Percentiles rank a stretch among this genome's conserved stretches.
These are phyloP conservation scores for Pyrenophora tritici-repentis DNA, from an alignment of 2,329 filamentous ascomycete genomes.

Conservation along the genomic window DNA sequence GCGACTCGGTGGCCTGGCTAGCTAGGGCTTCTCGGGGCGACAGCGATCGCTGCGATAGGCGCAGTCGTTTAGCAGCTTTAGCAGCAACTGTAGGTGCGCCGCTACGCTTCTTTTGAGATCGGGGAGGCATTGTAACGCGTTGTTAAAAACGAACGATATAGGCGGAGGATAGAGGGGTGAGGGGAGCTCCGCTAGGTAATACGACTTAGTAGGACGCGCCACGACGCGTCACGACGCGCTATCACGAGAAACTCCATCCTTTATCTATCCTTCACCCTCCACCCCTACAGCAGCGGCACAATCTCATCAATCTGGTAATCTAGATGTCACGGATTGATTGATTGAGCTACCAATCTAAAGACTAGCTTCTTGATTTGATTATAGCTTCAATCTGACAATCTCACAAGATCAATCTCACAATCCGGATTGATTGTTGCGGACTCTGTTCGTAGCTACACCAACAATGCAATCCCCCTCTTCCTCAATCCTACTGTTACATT, in stretches of 20 bases:
- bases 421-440: conserved; percentile 1
- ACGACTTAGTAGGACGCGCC: not conserved
- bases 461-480: too few species aligned
- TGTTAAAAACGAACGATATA: not conserved
- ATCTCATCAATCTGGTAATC: conserved; percentile 2
- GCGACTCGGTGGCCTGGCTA: conserved; percentile 1
- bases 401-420: conserved; percentile 2
- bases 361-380: not conserved
- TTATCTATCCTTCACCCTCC: conserved; percentile 1
- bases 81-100: not conserved
- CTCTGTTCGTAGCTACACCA: too few species aligned
- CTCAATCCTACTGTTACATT: too few species aligned
- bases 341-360: conserved; percentile 2
- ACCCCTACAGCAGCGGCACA: not conserved
- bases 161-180: not conserved
- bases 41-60: conserved; percentile 1
- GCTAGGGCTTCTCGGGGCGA: not conserved
- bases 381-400: conserved; percentile 3
- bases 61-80: not conserved
- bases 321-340: conserved; percentile 1
- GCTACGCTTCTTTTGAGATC: conserved; percentile 2
- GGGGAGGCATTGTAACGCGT: not conserved
- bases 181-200: not conserved
- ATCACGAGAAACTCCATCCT: conserved; percentile 1
- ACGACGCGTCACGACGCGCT: not conserved